Conservation (phyloP, 352 stramenopile genomes). For the Pythium folliculosum region DNA sequence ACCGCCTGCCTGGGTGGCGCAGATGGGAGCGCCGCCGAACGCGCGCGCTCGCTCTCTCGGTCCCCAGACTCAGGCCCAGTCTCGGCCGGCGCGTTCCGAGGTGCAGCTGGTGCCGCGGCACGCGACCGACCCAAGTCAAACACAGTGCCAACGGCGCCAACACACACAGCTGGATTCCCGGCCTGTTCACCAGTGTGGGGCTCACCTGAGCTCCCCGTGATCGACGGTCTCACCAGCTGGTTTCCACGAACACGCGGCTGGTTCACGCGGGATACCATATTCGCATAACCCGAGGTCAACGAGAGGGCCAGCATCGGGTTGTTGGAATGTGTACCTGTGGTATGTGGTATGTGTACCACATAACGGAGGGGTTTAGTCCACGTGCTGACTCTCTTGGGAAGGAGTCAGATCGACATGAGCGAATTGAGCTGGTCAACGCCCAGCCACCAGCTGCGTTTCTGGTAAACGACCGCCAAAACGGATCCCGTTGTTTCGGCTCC, state of each 20-base stretch:
- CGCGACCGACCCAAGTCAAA: background rate
- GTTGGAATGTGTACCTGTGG: background rate
- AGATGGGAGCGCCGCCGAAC: background rate
- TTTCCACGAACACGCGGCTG: slow-evolving; percentile 1
- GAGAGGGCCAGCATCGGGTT: background rate
- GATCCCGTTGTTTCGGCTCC: too few species aligned
- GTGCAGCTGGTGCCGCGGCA: background rate
- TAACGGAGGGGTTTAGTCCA: background rate
- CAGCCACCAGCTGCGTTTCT: too few species aligned
- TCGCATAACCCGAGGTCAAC: background rate
- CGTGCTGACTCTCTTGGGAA: background rate
- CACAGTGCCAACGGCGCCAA: too few species aligned
- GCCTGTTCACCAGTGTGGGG: too few species aligned
- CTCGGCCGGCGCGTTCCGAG: background rate
- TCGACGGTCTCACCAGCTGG: slow-evolving; percentile 3
- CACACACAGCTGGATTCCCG: too few species aligned
- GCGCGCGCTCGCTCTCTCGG: slow-evolving; percentile 9
- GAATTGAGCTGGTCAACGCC: too few species aligned
- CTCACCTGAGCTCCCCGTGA: background rate
- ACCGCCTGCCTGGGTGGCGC: slow-evolving; percentile 5
- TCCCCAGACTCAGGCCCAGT: too few species aligned
- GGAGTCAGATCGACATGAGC: too few species aligned
- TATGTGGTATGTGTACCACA: background rate
- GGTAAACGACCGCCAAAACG: too few species aligned
- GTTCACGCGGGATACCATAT: background rate